Percentiles rank a stretch among this genome's conserved stretches.
These are phyloP conservation scores for Didymellaceae sp. DNA, from an alignment of 2,329 filamentous ascomycete species.

Conservation along the genomic window DNA sequence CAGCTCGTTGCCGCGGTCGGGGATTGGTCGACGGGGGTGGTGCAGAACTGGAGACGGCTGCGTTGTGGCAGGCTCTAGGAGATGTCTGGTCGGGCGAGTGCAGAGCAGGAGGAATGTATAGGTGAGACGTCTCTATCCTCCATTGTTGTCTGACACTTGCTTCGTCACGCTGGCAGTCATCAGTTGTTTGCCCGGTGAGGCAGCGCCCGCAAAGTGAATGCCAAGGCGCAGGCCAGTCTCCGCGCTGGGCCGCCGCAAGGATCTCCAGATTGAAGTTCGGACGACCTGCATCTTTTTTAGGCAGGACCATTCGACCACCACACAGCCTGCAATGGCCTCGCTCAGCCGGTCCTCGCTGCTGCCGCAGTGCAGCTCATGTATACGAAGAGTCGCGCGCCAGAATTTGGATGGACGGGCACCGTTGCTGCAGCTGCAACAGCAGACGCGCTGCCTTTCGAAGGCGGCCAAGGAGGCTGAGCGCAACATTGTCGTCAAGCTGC, in stretches of 20 bases:
- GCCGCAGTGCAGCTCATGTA: conserved; percentile 50
- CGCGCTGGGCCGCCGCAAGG: conserved; percentile 30
- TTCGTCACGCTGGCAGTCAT: conserved; percentile 33
- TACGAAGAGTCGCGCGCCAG: conserved; percentile 43
- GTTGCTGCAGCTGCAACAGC: conserved; percentile 35
- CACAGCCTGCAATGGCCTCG: conserved; percentile 42
- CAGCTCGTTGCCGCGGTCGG: conserved; percentile 25
- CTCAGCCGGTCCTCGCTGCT: conserved; percentile 40
- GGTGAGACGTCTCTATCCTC: conserved; percentile 35
- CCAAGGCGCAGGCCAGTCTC: conserved; percentile 22
- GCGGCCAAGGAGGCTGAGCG: conserved; percentile 50
- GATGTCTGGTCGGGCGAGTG: conserved; percentile 9
- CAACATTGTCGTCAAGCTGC: conserved; percentile 58
- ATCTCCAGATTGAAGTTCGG: conserved; percentile 33
- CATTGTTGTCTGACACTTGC: conserved; percentile 27
- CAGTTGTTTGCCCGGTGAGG: conserved; percentile 35
- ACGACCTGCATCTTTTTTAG: conserved; percentile 25
- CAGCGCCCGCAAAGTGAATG: conserved; percentile 26
- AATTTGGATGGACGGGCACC: conserved; percentile 36
- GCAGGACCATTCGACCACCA: conserved; percentile 14
- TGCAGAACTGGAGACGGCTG: conserved; percentile 17
- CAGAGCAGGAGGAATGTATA: conserved; percentile 17
- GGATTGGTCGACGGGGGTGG: conserved; percentile 32
- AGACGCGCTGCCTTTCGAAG: conserved; percentile 56
- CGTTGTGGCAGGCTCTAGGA: conserved; percentile 5